Evolutionary conservation across 768 basidiomycete genomes (phyloP).

Genomic region (Suillus discolor): DNA sequence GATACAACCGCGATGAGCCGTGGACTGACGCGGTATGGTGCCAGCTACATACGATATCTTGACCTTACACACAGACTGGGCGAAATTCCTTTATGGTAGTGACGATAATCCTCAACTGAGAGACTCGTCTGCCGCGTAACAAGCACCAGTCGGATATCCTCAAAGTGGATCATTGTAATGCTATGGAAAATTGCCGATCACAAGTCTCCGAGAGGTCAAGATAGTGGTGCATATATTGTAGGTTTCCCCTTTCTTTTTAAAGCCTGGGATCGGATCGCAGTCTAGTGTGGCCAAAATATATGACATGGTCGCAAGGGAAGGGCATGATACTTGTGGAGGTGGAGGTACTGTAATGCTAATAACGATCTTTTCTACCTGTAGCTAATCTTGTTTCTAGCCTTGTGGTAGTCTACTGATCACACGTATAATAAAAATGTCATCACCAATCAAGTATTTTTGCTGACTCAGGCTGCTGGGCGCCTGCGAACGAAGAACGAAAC

Average conservation of each 20-base stretch:
- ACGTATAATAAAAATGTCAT: conserved; percentile 65
- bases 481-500: conserved; percentile 35
- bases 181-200: conserved; percentile 63
- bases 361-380: not conserved
- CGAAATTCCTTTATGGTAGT: conserved; percentile 44
- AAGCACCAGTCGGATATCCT: not conserved
- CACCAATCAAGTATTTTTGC: conserved; percentile 59
- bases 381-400: conserved; percentile 28
- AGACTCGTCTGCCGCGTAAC: not conserved
- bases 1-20: conserved; percentile 50
- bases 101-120: conserved; percentile 56
- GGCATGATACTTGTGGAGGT: conserved; percentile 54
- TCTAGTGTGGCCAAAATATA: conserved; percentile 50
- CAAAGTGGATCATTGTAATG: conserved; percentile 57
- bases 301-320: conserved; percentile 51
- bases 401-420: conserved; percentile 59
- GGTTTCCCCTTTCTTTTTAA: conserved; percentile 22
- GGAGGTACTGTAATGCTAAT: conserved; percentile 38
- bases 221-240: conserved; percentile 23
- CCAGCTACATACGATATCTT: not conserved
- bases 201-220: conserved; percentile 41
- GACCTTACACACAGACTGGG: conserved; percentile 41
- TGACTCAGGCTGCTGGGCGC: conserved; percentile 51
- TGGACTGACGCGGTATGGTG: conserved; percentile 58
- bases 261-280: conserved; percentile 33